These are phyloP conservation scores for Leishmania turanica DNA, from an alignment of 208 protist genomes.

Conservation along the genomic window DNA sequence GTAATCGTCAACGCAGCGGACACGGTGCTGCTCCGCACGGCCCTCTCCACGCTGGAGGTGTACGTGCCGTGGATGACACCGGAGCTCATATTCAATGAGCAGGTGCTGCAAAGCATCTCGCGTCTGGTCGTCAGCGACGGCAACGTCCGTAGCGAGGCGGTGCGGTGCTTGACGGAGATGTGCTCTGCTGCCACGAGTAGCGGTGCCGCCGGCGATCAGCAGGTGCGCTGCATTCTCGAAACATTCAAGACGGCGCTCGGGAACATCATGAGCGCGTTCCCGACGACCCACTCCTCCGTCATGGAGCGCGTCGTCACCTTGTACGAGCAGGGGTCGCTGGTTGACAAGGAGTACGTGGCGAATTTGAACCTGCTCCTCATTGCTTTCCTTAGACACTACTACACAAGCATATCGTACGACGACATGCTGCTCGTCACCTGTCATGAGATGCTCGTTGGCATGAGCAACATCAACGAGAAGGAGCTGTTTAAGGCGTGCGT, in stretches of 20 bases:
- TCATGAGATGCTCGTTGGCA: constrained; percentile 94
- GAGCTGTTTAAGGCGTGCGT: constrained; percentile 99
- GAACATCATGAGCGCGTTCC: constrained; percentile 68
- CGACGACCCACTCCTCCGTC: constrained; percentile 68
- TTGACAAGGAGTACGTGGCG: constrained; percentile 91
- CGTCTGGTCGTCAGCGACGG: constrained; percentile 45
- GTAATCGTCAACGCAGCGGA: constrained; percentile 56
- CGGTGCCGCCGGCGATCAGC: constrained; percentile 57
- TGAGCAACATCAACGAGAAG: constrained; percentile 96
- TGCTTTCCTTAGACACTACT: constrained; percentile 93
- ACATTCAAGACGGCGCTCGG: constrained; percentile 73
- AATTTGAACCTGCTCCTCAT: constrained; percentile 94
- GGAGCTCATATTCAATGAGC: constrained; percentile 65
- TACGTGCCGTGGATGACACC: constrained; percentile 91
- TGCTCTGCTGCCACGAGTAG: constrained; percentile 43
- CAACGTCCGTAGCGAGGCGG: constrained; percentile 44
- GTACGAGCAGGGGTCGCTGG: constrained; percentile 58
- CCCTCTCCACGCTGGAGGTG: constrained; percentile 73
- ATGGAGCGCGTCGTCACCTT: constrained; percentile 59
- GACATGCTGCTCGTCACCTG: constrained; percentile 71
- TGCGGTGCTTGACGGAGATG: constrained; percentile 79
- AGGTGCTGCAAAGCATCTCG: constrained; percentile 56
- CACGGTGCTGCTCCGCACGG: constrained; percentile 56
- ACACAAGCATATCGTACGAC: constrained; percentile 88
- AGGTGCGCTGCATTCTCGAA: constrained; percentile 59